A percentile compares a stretch with the other conserved stretches of the same genome.
Conservation (phyloP, 768 basidiomycete species). For the Trametes meyenii region DNA sequence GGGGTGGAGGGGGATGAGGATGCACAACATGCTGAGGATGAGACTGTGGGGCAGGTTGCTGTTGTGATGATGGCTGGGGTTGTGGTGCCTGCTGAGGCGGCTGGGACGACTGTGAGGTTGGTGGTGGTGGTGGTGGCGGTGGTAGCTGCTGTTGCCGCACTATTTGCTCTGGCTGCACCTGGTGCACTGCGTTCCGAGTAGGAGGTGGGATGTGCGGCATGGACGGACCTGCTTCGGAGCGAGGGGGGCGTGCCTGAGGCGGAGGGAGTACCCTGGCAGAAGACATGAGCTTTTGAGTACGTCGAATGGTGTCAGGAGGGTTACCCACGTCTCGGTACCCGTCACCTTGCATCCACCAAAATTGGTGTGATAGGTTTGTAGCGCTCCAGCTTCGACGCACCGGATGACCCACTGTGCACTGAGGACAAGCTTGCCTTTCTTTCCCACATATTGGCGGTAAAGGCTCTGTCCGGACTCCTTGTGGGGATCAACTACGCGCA, state of each 20-base stretch:
- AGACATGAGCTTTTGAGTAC: background rate
- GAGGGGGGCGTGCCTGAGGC: background rate
- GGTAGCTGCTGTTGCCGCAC: conserved; percentile 25
- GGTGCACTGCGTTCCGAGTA: conserved; percentile 9
- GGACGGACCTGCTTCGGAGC: conserved; percentile 8
- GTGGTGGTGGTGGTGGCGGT: conserved; percentile 18
- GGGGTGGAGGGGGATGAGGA: conserved; percentile 7
- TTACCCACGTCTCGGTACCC: conserved; percentile 67
- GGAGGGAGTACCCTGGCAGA: background rate
- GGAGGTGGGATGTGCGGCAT: conserved; percentile 19
- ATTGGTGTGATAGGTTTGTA: conserved; percentile 75
- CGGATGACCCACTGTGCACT: conserved; percentile 75
- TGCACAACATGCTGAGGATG: conserved; percentile 17
- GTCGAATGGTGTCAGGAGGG: background rate
- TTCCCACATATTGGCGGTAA: conserved; percentile 75
- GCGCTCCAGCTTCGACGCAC: conserved; percentile 66
- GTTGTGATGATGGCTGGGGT: conserved; percentile 6
- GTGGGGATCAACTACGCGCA: conserved; percentile 67
- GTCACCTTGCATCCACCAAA: conserved; percentile 84
- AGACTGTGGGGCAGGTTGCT: conserved; percentile 15
- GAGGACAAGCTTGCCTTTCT: conserved; percentile 80
- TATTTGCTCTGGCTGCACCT: conserved; percentile 26
- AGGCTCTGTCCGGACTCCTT: conserved; percentile 81
- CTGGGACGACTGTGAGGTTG: conserved; percentile 13
- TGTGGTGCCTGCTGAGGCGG: background rate